These are phyloP conservation scores for Phytopythium litorale DNA, from an alignment of 352 stramenopile species.

Conservation along the genomic window DNA sequence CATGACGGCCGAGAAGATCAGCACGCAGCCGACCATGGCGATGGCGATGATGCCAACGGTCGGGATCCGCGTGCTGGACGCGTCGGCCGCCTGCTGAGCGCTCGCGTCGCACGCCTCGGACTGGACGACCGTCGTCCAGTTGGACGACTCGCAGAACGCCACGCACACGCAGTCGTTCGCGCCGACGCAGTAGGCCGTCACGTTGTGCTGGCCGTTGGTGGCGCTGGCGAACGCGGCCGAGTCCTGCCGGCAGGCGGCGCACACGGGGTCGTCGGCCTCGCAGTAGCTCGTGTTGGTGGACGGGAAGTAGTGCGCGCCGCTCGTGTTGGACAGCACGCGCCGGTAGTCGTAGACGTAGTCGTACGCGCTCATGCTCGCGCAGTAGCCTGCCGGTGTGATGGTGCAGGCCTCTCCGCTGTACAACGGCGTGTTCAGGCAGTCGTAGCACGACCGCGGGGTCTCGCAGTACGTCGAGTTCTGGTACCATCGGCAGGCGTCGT, in stretches of 20 bases:
- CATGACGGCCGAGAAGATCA: conserved; percentile 21
- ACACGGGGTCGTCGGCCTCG: conserved; percentile 26
- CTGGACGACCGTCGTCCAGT: conserved; percentile 31
- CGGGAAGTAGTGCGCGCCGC: conserved; percentile 40
- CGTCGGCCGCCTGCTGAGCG: conserved; percentile 4
- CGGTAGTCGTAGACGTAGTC: conserved; percentile 38
- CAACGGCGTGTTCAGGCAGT: conserved; percentile 47
- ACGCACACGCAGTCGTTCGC: conserved; percentile 44
- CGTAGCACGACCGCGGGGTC: conserved; percentile 42
- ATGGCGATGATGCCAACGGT: conserved; percentile 23
- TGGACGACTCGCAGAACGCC: conserved; percentile 45
- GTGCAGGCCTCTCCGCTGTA: conserved; percentile 41
- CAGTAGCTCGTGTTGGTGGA: conserved; percentile 63
- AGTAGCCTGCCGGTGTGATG: conserved; percentile 52
- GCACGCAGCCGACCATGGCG: conserved; percentile 23
- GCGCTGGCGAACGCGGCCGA: conserved; percentile 22
- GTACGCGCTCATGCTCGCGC: conserved; percentile 42
- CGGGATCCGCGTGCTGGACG: conserved; percentile 16
- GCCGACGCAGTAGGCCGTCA: conserved; percentile 41
- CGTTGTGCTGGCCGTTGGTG: conserved; percentile 17
- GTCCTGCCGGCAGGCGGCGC: conserved; percentile 14
- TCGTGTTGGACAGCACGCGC: conserved; percentile 17
- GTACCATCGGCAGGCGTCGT: conserved; percentile 57
- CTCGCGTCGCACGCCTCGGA: conserved; percentile 33
- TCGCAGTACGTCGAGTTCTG: conserved; percentile 52